Base-by-base conservation (phyloP, 768 basidiomycete species). In the Xerocomus potaroensis region DNA sequence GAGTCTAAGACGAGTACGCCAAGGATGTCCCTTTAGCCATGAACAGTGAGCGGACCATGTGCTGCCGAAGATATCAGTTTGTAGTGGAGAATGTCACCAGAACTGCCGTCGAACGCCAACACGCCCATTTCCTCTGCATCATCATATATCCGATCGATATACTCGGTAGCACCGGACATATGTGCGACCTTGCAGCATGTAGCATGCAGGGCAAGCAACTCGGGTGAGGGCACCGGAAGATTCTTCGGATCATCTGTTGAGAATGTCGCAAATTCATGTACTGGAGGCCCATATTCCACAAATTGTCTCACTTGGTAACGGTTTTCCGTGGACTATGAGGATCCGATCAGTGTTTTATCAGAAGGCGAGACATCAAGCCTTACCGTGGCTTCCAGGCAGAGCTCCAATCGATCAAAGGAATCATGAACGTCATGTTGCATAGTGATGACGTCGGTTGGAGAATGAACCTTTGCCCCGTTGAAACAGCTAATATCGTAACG, bases 101-200 rank as follows among this genome's bases (percentile, higher is more conserved):
- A 31, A 42, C 15, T 15, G 19, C 41, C 41, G 22, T 42, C 41
- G 15, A n/a, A 2, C 0, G 30, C 26, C 19, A 42, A 15, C 11
- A 32, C 7, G 18, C 5, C 29, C 3, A 4, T 19, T 10, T 45
- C 7, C 6, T 54, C 43, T 31, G 39, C 53, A 35, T 54, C 53
- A 3, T 29, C 24, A 34, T 36, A 35, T 18, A 51, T 14, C n/a
- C 34, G 9, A 12, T 60, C 59, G 3, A 58, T 58, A 27, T 55
- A 43, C 18, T 61, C 46, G 15, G 38, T 40, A 0, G 60, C 51
- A 32, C 56, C 61, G 9, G 62, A 60, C 5, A 63, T 33, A 34
- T 62, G 53, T n/a, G 58, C 56, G 23, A 63, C 60, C 43, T 61
- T 54, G 30, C 43, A 51, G 43, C 58, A 62, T 33, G 53, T 49